Conservation (phyloP, 805 yeast genomes). For the Millerago galiae region DNA sequence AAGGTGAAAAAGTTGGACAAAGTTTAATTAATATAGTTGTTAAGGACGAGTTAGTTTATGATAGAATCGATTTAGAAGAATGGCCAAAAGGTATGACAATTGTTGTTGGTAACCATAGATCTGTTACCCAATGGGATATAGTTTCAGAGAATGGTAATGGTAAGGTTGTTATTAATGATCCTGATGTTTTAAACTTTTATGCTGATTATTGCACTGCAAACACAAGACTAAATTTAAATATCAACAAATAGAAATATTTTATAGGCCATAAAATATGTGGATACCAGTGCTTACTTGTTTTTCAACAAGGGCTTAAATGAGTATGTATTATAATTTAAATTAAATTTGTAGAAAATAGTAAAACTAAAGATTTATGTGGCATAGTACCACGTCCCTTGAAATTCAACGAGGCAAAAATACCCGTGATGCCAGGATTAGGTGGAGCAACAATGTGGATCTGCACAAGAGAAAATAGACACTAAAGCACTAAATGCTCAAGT, state of each 20-base stretch:
- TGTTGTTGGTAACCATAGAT: slow-evolving; percentile 20
- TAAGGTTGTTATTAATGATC: slow-evolving; percentile 23
- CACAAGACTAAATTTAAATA: slow-evolving; percentile 9
- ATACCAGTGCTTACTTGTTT: too few relatives aligned
- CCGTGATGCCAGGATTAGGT: too few relatives aligned
- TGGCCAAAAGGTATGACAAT: slow-evolving; percentile 23
- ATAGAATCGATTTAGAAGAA: slow-evolving; percentile 9
- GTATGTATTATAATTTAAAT: too few relatives aligned
- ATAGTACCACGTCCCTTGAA: too few relatives aligned
- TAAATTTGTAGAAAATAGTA: too few relatives aligned
- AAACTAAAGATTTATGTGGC: too few relatives aligned
- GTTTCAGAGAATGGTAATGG: slow-evolving; percentile 22
- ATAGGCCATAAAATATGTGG: too few relatives aligned
- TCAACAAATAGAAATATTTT: slow-evolving; percentile 8
- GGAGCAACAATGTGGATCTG: too few relatives aligned
- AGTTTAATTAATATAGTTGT: slow-evolving; percentile 14
- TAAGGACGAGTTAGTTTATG: slow-evolving; percentile 9
- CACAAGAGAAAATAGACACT: too few relatives aligned
- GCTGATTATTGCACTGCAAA: slow-evolving; percentile 24
- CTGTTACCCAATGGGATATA: slow-evolving; percentile 18
- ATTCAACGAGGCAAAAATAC: too few relatives aligned
- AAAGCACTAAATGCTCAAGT: too few relatives aligned
- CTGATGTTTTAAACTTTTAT: slow-evolving; percentile 24
- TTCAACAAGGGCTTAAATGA: too few relatives aligned
- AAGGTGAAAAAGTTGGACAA: slow-evolving; percentile 19